Evolutionary conservation across 768 basidiomycete species (phyloP).

Genomic region (Pisolithus microcarpus): DNA sequence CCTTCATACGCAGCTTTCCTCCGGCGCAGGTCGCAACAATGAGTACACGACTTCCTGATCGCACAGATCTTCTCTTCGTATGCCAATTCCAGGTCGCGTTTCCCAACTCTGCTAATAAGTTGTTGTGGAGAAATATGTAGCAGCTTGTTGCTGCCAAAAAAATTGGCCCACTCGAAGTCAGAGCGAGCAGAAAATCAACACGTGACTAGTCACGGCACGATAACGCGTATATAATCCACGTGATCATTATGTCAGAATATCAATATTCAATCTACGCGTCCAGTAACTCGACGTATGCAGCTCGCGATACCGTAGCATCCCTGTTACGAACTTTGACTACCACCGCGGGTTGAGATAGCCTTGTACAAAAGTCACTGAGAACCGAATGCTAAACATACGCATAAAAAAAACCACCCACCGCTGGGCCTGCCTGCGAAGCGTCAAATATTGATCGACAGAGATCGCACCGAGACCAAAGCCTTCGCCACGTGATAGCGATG

Average conservation of each 20-base stretch:
- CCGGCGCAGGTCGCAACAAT: too few species aligned
- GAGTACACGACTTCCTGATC: too few species aligned
- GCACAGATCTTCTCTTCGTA: too few species aligned
- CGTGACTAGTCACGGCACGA: too few species aligned
- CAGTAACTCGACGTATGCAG: slow-evolving; percentile 39
- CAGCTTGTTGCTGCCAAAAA: too few species aligned
- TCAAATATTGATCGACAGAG: slow-evolving; percentile 45
- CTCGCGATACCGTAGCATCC: slow-evolving; percentile 47
- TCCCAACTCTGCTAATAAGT: too few species aligned
- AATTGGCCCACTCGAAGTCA: too few species aligned
- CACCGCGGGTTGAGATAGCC: slow-evolving; percentile 25
- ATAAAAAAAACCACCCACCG: slow-evolving; percentile 21
- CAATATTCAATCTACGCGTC: slow-evolving; percentile 12
- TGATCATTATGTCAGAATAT: background rate
- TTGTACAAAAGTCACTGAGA: slow-evolving; percentile 1
- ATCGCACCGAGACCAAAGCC: slow-evolving; percentile 76
- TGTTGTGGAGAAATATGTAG: too few species aligned
- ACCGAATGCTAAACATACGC: background rate
- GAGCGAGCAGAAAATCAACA: too few species aligned
- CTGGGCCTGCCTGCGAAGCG: slow-evolving; percentile 44
- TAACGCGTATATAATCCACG: too few species aligned
- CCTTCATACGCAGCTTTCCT: background rate
- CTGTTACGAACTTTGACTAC: slow-evolving; percentile 63
- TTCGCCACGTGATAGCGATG: slow-evolving; percentile 69
- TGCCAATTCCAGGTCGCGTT: too few species aligned